phyloP scores from a whole-genome alignment of 768 basidiomycete genomes.

The Tulasnella calospora region DNA sequence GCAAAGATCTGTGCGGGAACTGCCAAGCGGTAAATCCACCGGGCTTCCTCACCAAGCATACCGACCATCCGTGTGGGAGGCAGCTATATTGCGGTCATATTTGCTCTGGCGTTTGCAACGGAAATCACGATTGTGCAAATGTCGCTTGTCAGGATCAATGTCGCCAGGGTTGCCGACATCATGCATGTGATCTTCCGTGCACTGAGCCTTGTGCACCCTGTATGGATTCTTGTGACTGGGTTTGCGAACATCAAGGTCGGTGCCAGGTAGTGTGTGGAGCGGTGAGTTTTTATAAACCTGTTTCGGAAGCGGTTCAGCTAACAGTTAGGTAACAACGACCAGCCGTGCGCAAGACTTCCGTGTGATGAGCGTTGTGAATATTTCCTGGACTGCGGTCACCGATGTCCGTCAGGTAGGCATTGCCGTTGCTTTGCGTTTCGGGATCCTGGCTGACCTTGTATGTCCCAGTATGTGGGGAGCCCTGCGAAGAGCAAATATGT shows the following conservation, averaged over 20 bases:
- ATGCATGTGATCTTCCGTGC: constrained; percentile 47
- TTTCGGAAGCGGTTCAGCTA: too few relatives aligned
- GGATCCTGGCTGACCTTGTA: constrained; percentile 14
- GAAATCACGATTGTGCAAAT: constrained; percentile 47
- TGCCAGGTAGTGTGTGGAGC: constrained; percentile 67
- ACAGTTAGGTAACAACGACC: neutral
- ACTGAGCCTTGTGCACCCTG: constrained; percentile 59
- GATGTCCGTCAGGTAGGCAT: constrained; percentile 58
- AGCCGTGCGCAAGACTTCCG: constrained; percentile 63
- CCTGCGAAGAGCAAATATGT: constrained; percentile 54
- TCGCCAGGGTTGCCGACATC: constrained; percentile 53
- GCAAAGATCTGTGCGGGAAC: constrained; percentile 45
- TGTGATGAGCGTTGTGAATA: constrained; percentile 54
- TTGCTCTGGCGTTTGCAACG: constrained; percentile 48
- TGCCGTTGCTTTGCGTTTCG: too few relatives aligned
- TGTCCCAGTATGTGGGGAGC: constrained; percentile 60
- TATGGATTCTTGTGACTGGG: constrained; percentile 57
- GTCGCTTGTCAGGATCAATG: constrained; percentile 45
- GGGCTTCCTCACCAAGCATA: constrained; percentile 37
- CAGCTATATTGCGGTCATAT: constrained; percentile 52
- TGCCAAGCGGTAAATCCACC: constrained; percentile 42
- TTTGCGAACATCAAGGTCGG: constrained; percentile 46
- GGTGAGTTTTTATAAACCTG: constrained; percentile 40
- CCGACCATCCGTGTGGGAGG: constrained; percentile 48
- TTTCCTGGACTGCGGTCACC: constrained; percentile 55